phyloP scores from a whole-genome alignment of 2,329 filamentous ascomycete species.

The Aureobasidium subglaciale region DNA sequence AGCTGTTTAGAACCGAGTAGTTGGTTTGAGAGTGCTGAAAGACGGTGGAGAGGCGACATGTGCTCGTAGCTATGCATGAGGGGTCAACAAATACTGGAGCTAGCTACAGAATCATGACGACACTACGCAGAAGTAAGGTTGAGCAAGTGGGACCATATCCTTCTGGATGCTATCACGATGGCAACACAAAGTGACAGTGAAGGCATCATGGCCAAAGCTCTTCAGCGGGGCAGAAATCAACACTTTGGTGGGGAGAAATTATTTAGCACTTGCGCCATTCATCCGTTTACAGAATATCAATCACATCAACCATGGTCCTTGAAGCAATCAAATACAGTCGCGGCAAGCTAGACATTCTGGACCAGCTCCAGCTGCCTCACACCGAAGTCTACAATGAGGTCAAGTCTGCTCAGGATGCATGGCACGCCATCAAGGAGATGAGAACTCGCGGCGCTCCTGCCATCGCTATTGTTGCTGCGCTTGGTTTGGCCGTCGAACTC shows the following conservation, averaged over 20 bases:
- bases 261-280: neutral
- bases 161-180: neutral
- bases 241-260: neutral
- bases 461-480: constrained; percentile 93
- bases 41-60: constrained; percentile 9
- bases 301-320: constrained; percentile 44
- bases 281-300: neutral
- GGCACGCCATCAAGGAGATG: constrained; percentile 78
- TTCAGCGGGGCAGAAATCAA: neutral
- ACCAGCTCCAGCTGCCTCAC: constrained; percentile 77
- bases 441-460: constrained; percentile 76
- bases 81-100: constrained; percentile 11
- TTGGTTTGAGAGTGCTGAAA: constrained; percentile 2
- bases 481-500: constrained; percentile 81
- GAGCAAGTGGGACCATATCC: neutral
- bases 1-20: neutral
- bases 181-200: neutral
- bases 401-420: constrained; percentile 64
- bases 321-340: constrained; percentile 71
- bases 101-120: constrained; percentile 7
- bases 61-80: neutral
- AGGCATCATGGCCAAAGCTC: neutral
- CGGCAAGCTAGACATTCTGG: constrained; percentile 67
- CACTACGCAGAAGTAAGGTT: neutral
- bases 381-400: constrained; percentile 71